Percentiles rank a stretch among this genome's conserved stretches.
phyloP scores from a whole-genome alignment of 2,329 filamentous ascomycete species.

The Ascochyta koolunga region DNA sequence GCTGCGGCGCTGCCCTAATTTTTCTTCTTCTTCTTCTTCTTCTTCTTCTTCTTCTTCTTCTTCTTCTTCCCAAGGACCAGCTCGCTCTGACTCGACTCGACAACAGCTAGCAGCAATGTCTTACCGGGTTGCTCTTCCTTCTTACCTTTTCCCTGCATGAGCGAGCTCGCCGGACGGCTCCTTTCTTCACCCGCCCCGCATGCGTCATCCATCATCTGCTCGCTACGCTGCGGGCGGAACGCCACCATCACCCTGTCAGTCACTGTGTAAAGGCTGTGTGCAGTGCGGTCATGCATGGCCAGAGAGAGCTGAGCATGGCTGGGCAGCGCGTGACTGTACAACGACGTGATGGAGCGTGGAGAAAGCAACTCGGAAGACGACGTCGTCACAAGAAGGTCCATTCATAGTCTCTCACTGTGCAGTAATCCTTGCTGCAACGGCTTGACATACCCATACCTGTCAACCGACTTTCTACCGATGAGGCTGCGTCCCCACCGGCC shows the following conservation, averaged over 20 bases:
- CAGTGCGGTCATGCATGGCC: too few species aligned
- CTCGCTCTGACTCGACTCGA: conserved; percentile 8
- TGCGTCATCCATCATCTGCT: conserved; percentile 15
- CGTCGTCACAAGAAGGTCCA: background rate
- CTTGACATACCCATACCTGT: conserved; percentile 3
- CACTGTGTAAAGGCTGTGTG: background rate
- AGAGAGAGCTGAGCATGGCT: too few species aligned
- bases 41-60: too few species aligned
- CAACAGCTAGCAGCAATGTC: background rate
- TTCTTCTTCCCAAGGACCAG: conserved; percentile 4
- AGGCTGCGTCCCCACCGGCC: background rate
- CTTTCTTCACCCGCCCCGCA: conserved; percentile 4
- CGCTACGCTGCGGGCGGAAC: conserved; percentile 4
- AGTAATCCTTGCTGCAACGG: background rate
- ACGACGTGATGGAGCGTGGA: background rate
- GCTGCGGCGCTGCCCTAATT: conserved; percentile 7
- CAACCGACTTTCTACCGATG: background rate
- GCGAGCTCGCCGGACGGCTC: background rate
- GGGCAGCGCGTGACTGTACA: background rate
- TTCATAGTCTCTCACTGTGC: background rate
- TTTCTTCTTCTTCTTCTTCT: too few species aligned
- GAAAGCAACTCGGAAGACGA: background rate
- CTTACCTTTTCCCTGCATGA: background rate
- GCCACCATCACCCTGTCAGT: conserved; percentile 6
- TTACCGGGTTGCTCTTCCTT: background rate